These are phyloP conservation scores for Neocatenulostroma microsporum DNA, from an alignment of 2,329 filamentous ascomycete species.

Conservation along the genomic window DNA sequence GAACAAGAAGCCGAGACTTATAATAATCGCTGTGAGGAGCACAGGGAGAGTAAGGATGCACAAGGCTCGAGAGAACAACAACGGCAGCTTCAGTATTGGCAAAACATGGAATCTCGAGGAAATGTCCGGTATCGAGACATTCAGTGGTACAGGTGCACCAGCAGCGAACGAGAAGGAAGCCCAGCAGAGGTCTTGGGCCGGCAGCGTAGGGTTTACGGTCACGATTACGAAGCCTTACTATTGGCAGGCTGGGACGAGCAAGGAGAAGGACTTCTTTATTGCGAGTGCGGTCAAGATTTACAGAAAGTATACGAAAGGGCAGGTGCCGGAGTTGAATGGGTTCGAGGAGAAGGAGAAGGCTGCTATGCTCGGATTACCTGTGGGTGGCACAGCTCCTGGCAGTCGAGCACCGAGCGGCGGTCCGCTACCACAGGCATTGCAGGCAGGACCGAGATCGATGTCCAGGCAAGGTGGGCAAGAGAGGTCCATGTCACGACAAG, in stretches of 20 bases:
- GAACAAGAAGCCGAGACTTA: conserved; percentile 79
- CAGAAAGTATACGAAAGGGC: conserved; percentile 88
- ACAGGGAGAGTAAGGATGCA: conserved; percentile 91
- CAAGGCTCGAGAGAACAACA: conserved; percentile 91
- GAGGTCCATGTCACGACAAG: no score
- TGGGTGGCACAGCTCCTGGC: no score
- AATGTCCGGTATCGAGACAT: conserved; percentile 74
- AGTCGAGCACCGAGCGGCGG: no score
- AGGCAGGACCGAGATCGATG: background rate
- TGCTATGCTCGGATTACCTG: conserved; percentile 65
- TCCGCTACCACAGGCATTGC: no score
- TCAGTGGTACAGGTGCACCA: conserved; percentile 41
- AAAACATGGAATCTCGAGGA: conserved; percentile 98
- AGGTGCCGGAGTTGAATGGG: conserved; percentile 67
- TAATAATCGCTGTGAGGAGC: conserved; percentile 87
- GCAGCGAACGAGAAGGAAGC: conserved; percentile 53
- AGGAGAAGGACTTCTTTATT: conserved; percentile 99
- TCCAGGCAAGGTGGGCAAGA: background rate
- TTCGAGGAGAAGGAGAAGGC: conserved; percentile 77
- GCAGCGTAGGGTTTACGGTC: conserved; percentile 75
- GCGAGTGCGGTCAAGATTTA: conserved; percentile 94
- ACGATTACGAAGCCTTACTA: conserved; percentile 92
- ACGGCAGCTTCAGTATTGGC: conserved; percentile 91
- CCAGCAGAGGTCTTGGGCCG: conserved; percentile 65
- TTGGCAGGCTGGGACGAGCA: conserved; percentile 86